Evolutionary conservation across 164 flowering plant species (phyloP).

Genomic region (Cinnamomum micranthum): DNA sequence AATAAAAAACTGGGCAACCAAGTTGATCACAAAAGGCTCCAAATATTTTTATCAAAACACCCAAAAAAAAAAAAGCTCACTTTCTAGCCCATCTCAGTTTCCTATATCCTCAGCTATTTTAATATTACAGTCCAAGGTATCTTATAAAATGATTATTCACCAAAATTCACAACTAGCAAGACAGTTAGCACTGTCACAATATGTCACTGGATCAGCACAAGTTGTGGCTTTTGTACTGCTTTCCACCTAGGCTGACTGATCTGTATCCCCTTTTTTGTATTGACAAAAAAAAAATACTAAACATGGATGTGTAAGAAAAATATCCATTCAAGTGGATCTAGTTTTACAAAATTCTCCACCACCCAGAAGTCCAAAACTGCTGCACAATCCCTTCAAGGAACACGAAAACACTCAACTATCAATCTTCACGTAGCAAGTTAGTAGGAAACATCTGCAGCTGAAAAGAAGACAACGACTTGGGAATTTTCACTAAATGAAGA

Average conservation of each 20-base stretch:
- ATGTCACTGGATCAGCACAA: background rate
- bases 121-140: background rate
- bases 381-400: background rate
- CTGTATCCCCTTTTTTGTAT: no score
- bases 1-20: background rate
- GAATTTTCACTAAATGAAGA: no score
- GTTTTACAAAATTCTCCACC: background rate
- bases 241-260: no score
- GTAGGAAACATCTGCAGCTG: no score
- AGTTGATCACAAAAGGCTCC: background rate
- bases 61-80: no score
- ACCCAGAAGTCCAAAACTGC: background rate
- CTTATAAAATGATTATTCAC: background rate
- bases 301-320: background rate
- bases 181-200: no score
- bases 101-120: background rate
- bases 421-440: background rate
- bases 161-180: background rate
- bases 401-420: background rate
- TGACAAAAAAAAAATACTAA: no score
- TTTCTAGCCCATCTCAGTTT: no score
- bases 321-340: background rate
- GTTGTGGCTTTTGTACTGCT: background rate
- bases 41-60: background rate
- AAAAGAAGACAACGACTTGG: no score